Percentiles rank a stretch among this genome's conserved stretches.
phyloP scores from a whole-genome alignment of 768 basidiomycete species.

The Collybiopsis confluens region DNA sequence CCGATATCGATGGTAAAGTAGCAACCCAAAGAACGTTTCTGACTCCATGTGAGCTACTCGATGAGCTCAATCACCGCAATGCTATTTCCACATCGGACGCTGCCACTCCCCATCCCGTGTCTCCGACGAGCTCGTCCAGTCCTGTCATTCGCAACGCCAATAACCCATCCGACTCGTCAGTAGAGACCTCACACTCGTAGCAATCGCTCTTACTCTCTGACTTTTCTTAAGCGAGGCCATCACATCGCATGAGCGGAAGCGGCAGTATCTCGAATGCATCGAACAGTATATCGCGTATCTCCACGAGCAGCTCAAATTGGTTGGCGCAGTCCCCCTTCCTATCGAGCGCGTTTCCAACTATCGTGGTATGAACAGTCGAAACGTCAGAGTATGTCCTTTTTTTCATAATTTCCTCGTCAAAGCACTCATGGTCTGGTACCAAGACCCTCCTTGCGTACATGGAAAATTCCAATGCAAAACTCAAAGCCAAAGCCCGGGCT shows the following conservation, averaged over 20 bases:
- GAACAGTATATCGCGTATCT: constrained; percentile 68
- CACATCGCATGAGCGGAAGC: constrained; percentile 75
- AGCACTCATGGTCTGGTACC: not conserved
- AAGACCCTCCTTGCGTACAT: constrained; percentile 71
- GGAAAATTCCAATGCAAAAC: constrained; percentile 49
- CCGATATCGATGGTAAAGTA: not conserved
- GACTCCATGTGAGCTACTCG: constrained; percentile 62
- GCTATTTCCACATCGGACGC: constrained; percentile 7
- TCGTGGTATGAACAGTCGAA: constrained; percentile 56
- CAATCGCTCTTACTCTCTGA: too few relatives aligned
- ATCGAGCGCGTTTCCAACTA: constrained; percentile 49
- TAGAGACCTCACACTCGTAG: too few relatives aligned
- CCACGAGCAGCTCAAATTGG: constrained; percentile 53
- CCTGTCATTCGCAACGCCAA: not conserved
- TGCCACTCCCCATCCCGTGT: constrained; percentile 6
- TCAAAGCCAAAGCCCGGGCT: constrained; percentile 43
- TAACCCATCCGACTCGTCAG: not conserved
- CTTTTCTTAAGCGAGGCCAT: constrained; percentile 52
- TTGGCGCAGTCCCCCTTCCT: constrained; percentile 40
- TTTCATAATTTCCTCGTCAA: not conserved
- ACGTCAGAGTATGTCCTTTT: constrained; percentile 47
- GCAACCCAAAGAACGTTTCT: constrained; percentile 44
- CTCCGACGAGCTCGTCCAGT: not conserved
- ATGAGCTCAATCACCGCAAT: constrained; percentile 35
- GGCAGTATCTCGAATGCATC: constrained; percentile 68